Percentiles rank a stretch among this genome's conserved stretches.
Evolutionary conservation across 2,329 filamentous ascomycete genomes (phyloP).

Genomic region (Chaetomium sp.): DNA sequence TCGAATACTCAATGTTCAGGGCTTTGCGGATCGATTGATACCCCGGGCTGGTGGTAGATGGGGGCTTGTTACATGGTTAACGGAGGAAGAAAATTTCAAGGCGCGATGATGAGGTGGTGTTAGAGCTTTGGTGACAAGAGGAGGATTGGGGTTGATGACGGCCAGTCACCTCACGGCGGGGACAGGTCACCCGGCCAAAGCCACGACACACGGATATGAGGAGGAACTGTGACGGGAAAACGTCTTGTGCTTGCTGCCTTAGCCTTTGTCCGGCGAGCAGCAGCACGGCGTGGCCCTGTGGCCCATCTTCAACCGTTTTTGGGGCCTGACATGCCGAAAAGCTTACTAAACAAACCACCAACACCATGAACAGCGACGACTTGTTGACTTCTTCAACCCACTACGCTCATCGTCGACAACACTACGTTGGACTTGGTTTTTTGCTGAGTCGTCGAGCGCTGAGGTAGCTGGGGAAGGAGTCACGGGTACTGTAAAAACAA

Average conservation of each 20-base stretch:
- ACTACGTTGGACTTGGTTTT: not conserved
- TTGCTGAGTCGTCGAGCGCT: not conserved
- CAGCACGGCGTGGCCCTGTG: not conserved
- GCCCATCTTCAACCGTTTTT: not conserved
- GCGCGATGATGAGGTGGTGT: too few species aligned
- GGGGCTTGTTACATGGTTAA: not conserved
- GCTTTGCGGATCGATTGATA: not conserved
- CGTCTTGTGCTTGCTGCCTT: not conserved
- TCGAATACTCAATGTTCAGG: not conserved
- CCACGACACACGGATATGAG: too few species aligned
- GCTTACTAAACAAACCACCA: not conserved
- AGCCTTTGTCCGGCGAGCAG: slow-evolving; percentile 15
- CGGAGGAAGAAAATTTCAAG: too few species aligned
- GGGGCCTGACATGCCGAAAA: slow-evolving; percentile 1
- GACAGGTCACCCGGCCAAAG: too few species aligned
- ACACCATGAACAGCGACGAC: not conserved
- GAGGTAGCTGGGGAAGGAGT: not conserved
- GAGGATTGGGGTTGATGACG: not conserved
- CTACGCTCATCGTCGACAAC: not conserved
- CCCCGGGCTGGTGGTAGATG: not conserved
- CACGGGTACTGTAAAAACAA: not conserved
- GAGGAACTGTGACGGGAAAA: too few species aligned
- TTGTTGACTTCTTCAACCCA: not conserved
- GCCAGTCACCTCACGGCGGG: too few species aligned
- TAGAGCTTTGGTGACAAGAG: not conserved